A percentile compares a stretch with the other conserved stretches of the same genome.
These are phyloP conservation scores for Byssoonygena ceratinophila DNA, from an alignment of 2,329 filamentous ascomycete species.

Conservation along the genomic window DNA sequence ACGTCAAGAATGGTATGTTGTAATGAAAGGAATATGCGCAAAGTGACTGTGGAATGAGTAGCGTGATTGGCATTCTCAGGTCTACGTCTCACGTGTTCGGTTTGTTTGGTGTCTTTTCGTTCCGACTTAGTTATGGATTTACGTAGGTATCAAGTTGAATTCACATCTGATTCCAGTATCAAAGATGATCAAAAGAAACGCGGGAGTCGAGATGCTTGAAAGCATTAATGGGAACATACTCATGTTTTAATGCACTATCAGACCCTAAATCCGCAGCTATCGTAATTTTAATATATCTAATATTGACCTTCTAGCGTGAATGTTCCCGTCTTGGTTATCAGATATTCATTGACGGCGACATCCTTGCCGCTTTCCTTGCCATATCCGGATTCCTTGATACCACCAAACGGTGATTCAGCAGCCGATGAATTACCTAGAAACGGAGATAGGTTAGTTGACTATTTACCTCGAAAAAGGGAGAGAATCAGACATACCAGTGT, in stretches of 20 bases:
- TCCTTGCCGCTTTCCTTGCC: constrained; percentile 59
- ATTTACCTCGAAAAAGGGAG: neutral
- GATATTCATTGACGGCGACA: constrained; percentile 52
- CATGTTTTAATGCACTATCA: neutral
- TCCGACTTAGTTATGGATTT: neutral
- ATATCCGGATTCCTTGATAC: constrained; percentile 58
- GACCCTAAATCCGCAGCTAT: neutral
- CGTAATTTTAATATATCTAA: constrained; percentile 23
- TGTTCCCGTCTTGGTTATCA: constrained; percentile 56
- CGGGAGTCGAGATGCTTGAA: no score
- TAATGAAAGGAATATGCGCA: neutral
- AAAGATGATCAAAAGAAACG: no score
- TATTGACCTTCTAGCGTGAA: constrained; percentile 50
- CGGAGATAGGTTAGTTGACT: neutral
- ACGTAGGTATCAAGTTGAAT: no score
- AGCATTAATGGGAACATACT: neutral
- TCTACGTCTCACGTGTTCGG: neutral
- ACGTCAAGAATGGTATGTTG: neutral
- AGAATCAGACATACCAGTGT: constrained; percentile 40
- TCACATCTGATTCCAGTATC: no score
- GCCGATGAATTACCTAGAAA: constrained; percentile 49
- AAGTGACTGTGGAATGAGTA: neutral
- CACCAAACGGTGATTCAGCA: constrained; percentile 56
- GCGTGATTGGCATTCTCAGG: neutral
- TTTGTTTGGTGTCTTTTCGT: no score